These are phyloP conservation scores for Barnettozyma sucrosica DNA, from an alignment of 805 yeast genomes.

Conservation along the genomic window DNA sequence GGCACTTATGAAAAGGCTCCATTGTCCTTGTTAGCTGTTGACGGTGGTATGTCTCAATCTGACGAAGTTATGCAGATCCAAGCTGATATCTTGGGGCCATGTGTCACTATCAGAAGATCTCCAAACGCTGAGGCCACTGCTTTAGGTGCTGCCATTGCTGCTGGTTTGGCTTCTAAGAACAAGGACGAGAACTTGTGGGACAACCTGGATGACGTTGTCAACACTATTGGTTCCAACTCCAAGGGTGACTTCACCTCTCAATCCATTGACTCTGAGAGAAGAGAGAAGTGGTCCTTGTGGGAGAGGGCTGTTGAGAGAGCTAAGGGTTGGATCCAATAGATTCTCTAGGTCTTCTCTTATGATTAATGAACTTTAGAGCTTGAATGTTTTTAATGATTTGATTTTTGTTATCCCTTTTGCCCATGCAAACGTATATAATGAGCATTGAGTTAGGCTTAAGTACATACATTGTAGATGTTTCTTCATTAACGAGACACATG, in stretches of 20 bases:
- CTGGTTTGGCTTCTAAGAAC: constrained; percentile 58
- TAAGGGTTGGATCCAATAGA: constrained; percentile 59
- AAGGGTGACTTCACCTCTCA: constrained; percentile 32
- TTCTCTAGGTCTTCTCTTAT: neutral
- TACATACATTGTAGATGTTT: too few relatives aligned
- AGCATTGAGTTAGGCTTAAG: neutral
- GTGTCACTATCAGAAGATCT: constrained; percentile 76
- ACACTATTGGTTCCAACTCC: constrained; percentile 31
- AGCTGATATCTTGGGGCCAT: constrained; percentile 85
- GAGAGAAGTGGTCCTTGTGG: constrained; percentile 75
- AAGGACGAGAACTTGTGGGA: constrained; percentile 65
- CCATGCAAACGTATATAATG: neutral
- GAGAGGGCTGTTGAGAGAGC: constrained; percentile 79
- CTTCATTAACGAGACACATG: too few relatives aligned
- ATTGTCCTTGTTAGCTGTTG: constrained; percentile 63
- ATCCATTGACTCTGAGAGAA: constrained; percentile 48
- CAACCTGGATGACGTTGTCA: constrained; percentile 61
- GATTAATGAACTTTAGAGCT: constrained; percentile 3
- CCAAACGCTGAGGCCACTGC: constrained; percentile 88
- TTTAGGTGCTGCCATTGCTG: constrained; percentile 93
- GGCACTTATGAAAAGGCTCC: constrained; percentile 41
- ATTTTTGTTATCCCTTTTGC: neutral
- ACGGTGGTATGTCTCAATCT: constrained; percentile 93
- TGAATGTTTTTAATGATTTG: constrained; percentile 1
- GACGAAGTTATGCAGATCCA: constrained; percentile 91